Evolutionary conservation across 257 asterid species (phyloP).

Genomic region (Petunia secreta): DNA sequence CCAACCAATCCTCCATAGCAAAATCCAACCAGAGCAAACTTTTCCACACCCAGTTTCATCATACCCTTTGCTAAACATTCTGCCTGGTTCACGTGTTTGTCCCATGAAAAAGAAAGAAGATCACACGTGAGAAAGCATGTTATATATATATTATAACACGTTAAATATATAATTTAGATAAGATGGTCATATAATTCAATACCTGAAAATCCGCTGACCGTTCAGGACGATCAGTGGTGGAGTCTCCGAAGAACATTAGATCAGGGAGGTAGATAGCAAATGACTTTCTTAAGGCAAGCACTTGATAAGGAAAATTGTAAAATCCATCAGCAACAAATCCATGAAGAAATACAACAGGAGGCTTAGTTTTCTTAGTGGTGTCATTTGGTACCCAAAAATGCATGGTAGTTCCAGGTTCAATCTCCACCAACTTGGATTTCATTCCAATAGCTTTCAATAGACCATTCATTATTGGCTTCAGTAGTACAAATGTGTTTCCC

Average conservation of each 20-base stretch:
- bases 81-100: neutral
- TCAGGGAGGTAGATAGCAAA: constrained; percentile 33
- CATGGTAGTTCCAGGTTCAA: constrained; percentile 33
- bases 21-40: constrained; percentile 36
- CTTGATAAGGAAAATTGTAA: constrained; percentile 25
- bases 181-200: neutral
- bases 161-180: neutral
- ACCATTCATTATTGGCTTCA: neutral
- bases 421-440: constrained; percentile 25
- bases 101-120: neutral
- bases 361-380: neutral
- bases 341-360: constrained; percentile 25
- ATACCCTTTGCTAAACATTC: constrained; percentile 39
- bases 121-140: too few species aligned
- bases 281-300: neutral
- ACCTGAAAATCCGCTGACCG: constrained; percentile 26
- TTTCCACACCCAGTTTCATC: constrained; percentile 39
- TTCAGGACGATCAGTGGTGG: constrained; percentile 11
- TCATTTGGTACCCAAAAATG: constrained; percentile 35
- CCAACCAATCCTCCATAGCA: constrained; percentile 39
- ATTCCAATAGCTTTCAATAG: constrained; percentile 26
- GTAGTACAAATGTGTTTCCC: constrained; percentile 19
- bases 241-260: constrained; percentile 31
- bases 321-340: constrained; percentile 30
- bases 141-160: too few species aligned